Evolutionary conservation across 306 rosid species (phyloP).

Genomic region (Corylus heterophylla): DNA sequence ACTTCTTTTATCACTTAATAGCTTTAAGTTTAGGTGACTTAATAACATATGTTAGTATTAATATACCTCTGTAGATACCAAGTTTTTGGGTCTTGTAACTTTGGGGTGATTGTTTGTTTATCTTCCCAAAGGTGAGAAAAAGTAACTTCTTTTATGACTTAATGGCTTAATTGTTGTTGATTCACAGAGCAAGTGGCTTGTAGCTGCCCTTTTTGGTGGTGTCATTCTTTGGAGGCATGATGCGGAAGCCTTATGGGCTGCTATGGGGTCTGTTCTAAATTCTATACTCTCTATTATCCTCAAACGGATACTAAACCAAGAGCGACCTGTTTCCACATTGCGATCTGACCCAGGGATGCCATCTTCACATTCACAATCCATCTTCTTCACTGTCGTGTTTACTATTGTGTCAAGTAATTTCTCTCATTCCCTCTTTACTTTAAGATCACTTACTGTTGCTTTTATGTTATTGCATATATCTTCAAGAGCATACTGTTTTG

Average conservation of each 20-base stretch:
- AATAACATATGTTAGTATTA: not conserved
- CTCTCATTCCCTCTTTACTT: slow-evolving; percentile 21
- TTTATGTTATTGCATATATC: not conserved
- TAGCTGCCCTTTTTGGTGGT: slow-evolving; percentile 52
- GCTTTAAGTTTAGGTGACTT: not conserved
- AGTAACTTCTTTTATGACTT: slow-evolving; percentile 10
- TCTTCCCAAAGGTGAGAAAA: not conserved
- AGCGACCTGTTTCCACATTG: slow-evolving; percentile 60
- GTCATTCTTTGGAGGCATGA: slow-evolving; percentile 80
- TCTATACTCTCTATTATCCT: slow-evolving; percentile 49
- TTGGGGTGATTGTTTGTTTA: not conserved
- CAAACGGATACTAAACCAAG: slow-evolving; percentile 74
- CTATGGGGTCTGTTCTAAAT: slow-evolving; percentile 68
- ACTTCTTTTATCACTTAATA: no score
- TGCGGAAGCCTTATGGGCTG: slow-evolving; percentile 75
- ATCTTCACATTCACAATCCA: slow-evolving; percentile 81
- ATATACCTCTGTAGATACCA: not conserved
- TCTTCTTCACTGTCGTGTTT: slow-evolving; percentile 59
- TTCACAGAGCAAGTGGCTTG: slow-evolving; percentile 88
- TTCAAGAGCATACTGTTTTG: not conserved
- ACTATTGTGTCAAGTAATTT: slow-evolving; percentile 62
- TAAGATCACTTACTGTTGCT: slow-evolving; percentile 10
- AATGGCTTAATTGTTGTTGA: slow-evolving; percentile 27
- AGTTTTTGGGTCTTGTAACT: not conserved
- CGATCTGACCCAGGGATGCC: slow-evolving; percentile 98